phyloP scores from a whole-genome alignment of 2,329 filamentous ascomycete species.

The Aspergillus puulaauensis region DNA sequence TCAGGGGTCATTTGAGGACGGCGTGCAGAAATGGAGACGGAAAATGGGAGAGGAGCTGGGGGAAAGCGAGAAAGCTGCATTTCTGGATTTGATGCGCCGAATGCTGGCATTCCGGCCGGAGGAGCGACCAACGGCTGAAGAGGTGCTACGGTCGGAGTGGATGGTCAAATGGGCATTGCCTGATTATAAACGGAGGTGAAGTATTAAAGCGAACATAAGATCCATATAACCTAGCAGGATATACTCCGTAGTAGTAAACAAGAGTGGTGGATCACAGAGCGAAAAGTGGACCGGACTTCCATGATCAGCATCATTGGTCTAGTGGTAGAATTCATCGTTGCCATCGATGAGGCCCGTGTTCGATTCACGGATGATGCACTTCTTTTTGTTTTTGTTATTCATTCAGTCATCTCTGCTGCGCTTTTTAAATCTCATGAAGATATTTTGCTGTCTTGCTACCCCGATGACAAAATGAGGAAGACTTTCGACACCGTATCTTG shows the following conservation, averaged over 20 bases:
- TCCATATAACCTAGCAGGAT: background rate
- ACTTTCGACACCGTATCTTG: no score
- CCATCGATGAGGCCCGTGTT: constrained; percentile 49
- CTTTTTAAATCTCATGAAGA: no score
- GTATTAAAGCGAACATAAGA: background rate
- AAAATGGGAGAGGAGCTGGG: constrained; percentile 10
- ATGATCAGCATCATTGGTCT: constrained; percentile 42
- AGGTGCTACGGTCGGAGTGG: constrained; percentile 17
- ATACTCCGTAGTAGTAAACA: no score
- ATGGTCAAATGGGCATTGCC: constrained; percentile 22
- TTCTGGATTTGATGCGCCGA: constrained; percentile 14
- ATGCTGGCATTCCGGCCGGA: constrained; percentile 19
- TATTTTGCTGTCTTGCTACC: no score
- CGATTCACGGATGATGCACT: constrained; percentile 48
- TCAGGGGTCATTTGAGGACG: constrained; percentile 10
- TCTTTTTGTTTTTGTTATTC: no score
- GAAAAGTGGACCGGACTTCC: no score
- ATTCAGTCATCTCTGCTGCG: no score
- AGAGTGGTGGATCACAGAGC: no score
- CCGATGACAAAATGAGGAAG: no score
- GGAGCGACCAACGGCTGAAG: constrained; percentile 13
- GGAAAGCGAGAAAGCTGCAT: constrained; percentile 15
- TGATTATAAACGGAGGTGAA: constrained; percentile 3
- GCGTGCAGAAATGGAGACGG: constrained; percentile 16
- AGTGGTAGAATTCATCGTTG: constrained; percentile 48